These are phyloP conservation scores for Brasilioporus rufonigricans DNA, from an alignment of 768 basidiomycete genomes.

Conservation along the genomic window DNA sequence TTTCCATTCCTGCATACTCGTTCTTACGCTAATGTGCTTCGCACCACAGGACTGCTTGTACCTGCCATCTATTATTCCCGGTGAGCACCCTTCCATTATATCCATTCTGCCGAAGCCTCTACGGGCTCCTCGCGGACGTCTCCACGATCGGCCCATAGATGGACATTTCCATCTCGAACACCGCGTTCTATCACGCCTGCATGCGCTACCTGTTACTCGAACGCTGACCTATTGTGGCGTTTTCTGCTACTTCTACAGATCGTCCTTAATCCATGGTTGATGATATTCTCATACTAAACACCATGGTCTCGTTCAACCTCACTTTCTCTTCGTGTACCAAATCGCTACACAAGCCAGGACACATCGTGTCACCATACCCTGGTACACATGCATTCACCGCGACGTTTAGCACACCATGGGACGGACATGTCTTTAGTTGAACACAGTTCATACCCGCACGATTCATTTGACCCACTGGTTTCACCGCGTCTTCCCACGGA, in stretches of 20 bases:
- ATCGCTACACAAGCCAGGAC: background rate
- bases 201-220: background rate
- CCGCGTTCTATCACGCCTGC: conserved; percentile 2
- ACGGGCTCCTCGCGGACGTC: background rate
- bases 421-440: conserved; percentile 15
- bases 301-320: conserved; percentile 3
- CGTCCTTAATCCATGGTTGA: conserved; percentile 85
- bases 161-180: conserved; percentile 20
- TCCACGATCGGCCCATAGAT: conserved; percentile 13
- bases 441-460: background rate
- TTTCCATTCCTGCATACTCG: background rate
- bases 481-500: background rate
- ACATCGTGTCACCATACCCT: background rate
- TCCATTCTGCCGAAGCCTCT: background rate
- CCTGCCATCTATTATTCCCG: conserved; percentile 73
- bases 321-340: conserved; percentile 9
- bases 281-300: conserved; percentile 69
- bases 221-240: conserved; percentile 16
- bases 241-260: conserved; percentile 41
- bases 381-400: background rate
- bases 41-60: conserved; percentile 49
- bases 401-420: background rate
- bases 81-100: conserved; percentile 41
- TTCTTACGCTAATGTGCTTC: conserved; percentile 1
- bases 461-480: background rate